Base-by-base conservation (phyloP, 1,284 basidiomycete species). In the Cystobasidium slooffiae region DNA sequence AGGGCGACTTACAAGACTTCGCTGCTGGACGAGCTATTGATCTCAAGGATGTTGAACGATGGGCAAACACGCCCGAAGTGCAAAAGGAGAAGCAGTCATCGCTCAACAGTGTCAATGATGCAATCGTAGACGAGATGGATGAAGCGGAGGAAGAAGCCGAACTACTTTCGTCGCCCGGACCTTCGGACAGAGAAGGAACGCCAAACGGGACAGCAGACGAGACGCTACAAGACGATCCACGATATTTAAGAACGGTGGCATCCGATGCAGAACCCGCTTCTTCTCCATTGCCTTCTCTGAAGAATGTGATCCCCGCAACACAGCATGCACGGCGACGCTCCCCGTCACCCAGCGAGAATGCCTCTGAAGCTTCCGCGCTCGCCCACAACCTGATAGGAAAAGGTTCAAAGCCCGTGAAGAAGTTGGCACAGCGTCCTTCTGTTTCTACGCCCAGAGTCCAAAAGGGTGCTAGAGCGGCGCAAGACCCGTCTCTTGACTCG, bases 111-210 rank as follows among this genome's bases (percentile, higher is more conserved):
- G 20, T 68, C 20, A 41, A 55, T 37, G 43, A 58, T 47, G 64
- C 64, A 5, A 66, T 66, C 18, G 46, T 68, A 18, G 67, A 68
- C 37, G 53, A 68, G 20, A 58, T 68, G 41, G 67, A 68, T 41
- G 53, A 68, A 37, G 67, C 52, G 7, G 37, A 68, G 49, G 67
- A 68, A 20, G 67, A 68, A 47, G 67, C 39, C 1, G 39, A 44
- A 12, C 53, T 53, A 12, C 51, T 58, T 37, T 56, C 52, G 6
- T 56, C 52, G 9, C 53, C 49, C 10, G 53, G 31, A 4, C 47
- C n/a, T 4, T 39, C 41, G 10, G 67, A 47, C 6, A n/a, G 46
- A 6, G 56, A 37, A 4, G 44, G 14, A 20, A 39, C 53, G n/a
- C 37, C 53, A 37, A 5, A 9, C 6, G 9, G 18, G 6, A 41